Evolutionary conservation across 805 yeast genomes (phyloP).

Genomic region (Hanseniaspora valbyensis): DNA sequence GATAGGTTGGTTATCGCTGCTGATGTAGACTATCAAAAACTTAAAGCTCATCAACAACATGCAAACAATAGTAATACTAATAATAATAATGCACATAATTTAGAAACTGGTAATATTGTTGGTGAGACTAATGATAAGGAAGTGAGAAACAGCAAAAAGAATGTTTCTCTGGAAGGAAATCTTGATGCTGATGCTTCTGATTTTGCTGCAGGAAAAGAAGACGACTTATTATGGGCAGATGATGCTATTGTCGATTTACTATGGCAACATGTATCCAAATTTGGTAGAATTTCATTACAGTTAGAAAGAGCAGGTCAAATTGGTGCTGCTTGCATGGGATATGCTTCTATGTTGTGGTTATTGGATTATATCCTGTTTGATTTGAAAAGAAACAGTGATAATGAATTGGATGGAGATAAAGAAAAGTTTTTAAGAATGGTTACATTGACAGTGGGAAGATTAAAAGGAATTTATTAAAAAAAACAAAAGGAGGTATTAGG

Average conservation of each 20-base stretch:
- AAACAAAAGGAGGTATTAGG: too few relatives aligned
- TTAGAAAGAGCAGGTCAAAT: not conserved
- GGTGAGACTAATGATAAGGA: not conserved
- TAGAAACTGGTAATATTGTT: too few relatives aligned
- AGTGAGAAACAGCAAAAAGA: too few relatives aligned
- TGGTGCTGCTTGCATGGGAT: conserved; percentile 4
- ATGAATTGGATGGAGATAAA: not conserved
- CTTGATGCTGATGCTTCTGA: too few relatives aligned
- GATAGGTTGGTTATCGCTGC: not conserved
- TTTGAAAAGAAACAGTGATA: not conserved
- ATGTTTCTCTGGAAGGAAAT: too few relatives aligned
- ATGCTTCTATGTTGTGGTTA: conserved; percentile 12
- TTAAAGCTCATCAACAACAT: not conserved
- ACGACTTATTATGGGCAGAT: not conserved
- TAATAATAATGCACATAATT: not conserved
- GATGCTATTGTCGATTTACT: not conserved
- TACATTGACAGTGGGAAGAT: not conserved
- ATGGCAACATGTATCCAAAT: not conserved
- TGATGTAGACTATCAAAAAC: not conserved
- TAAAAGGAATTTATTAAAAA: not conserved
- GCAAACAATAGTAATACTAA: not conserved
- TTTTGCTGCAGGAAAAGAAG: too few relatives aligned
- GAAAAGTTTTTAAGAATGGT: not conserved
- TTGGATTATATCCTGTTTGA: conserved; percentile 8
- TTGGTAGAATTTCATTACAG: not conserved